Percentiles rank a stretch among this genome's conserved stretches.
Conservation (phyloP, 257 asterid genomes). For the Petrea volubilis region DNA sequence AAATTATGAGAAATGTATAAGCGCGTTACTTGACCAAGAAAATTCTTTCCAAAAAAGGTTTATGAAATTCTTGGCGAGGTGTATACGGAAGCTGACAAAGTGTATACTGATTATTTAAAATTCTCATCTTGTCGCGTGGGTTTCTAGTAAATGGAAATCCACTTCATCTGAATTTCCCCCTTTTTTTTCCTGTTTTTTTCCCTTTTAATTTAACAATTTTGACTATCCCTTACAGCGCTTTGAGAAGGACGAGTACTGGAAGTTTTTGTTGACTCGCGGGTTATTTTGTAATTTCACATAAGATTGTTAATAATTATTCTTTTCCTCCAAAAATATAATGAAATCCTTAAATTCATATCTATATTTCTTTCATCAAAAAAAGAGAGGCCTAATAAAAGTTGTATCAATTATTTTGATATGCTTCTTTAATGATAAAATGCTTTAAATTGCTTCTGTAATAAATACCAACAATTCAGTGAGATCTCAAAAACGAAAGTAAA, state of each 20-base stretch:
- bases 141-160: conserved; percentile 7
- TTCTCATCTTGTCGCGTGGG: neutral
- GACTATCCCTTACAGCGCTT: neutral
- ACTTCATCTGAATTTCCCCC: neutral
- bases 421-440: no score
- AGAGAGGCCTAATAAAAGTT: no score
- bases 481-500: no score
- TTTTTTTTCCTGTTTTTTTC: no score
- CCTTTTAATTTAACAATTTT: no score
- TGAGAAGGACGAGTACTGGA: neutral
- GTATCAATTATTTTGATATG: no score
- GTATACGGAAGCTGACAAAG: conserved; percentile 33
- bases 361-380: no score
- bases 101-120: neutral
- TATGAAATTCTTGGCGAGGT: neutral
- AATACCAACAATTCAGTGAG: no score
- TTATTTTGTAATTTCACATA: neutral
- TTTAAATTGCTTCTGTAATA: no score
- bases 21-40: conserved; percentile 73
- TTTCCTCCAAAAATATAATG: neutral
- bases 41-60: conserved; percentile 23
- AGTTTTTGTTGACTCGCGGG: neutral
- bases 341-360: neutral
- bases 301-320: neutral
- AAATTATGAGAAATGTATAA: conserved; percentile 21